phyloP scores from a whole-genome alignment of 2,329 filamentous ascomycete genomes.

The Ophiostoma piceae region DNA sequence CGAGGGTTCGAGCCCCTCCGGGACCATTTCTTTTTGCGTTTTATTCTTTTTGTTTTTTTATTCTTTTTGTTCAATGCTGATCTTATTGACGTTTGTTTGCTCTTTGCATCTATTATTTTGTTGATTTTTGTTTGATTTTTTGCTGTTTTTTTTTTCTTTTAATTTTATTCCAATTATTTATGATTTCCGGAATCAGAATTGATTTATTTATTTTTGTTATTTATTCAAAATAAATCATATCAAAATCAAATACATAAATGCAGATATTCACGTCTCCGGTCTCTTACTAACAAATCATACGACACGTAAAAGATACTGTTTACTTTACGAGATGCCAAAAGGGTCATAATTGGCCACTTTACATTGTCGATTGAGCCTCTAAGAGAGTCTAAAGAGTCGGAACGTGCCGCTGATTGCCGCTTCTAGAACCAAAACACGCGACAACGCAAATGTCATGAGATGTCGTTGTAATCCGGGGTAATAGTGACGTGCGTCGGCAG shows the following conservation, averaged over 20 bases:
- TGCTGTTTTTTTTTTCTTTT: background rate
- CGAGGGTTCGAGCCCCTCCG: constrained; percentile 22
- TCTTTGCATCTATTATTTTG: background rate
- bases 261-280: background rate
- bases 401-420: background rate
- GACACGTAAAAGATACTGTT: background rate
- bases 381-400: no score
- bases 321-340: background rate
- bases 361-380: no score
- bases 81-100: no score
- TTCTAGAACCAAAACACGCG: background rate
- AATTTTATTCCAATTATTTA: no score
- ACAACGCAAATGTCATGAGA: background rate
- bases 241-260: no score
- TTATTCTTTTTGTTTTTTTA: background rate
- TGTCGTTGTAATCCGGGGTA: background rate
- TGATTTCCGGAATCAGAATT: no score
- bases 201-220: no score
- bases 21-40: constrained; percentile 19
- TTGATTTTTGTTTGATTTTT: background rate
- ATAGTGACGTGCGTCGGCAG: background rate
- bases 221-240: no score
- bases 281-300: background rate
- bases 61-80: background rate
- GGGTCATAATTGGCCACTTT: background rate